Percentiles rank a stretch among this genome's conserved stretches.
Conservation (phyloP, 1,284 basidiomycete genomes). For the Schizophyllum amplum region DNA sequence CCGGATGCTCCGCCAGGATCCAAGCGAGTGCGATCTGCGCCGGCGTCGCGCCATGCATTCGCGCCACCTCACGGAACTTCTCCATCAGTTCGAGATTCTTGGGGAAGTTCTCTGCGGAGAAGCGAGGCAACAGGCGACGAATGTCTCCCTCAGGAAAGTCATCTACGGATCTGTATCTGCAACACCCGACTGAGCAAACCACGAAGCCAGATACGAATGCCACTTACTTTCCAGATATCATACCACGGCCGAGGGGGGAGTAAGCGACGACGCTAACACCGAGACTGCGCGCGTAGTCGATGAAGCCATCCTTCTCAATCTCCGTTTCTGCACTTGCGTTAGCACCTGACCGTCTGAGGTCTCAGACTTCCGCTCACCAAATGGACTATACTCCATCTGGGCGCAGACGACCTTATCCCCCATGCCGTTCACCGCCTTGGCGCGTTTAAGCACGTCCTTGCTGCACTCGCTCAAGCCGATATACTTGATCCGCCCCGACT, state of each 20-base stretch:
- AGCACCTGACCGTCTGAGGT: too few relatives aligned
- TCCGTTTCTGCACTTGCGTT: constrained; percentile 4
- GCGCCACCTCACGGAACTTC: constrained; percentile 24
- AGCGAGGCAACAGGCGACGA: constrained; percentile 11
- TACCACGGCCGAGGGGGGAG: constrained; percentile 42
- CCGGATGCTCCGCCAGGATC: constrained; percentile 11
- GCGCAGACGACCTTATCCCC: constrained; percentile 29
- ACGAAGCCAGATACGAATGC: constrained; percentile 5
- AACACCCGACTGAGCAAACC: too few relatives aligned
- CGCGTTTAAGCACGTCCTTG: constrained; percentile 34
- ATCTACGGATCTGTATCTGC: not conserved
- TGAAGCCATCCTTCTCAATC: constrained; percentile 19
- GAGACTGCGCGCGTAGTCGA: constrained; percentile 12
- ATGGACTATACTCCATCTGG: constrained; percentile 26
- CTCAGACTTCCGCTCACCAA: not conserved
- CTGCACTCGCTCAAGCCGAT: constrained; percentile 36
- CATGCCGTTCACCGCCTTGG: constrained; percentile 21
- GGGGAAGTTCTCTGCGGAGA: not conserved
- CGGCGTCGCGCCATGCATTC: constrained; percentile 25
- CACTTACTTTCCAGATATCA: constrained; percentile 42
- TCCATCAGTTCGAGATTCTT: constrained; percentile 17
- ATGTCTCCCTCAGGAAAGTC: constrained; percentile 9
- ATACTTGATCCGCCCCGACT: constrained; percentile 30
- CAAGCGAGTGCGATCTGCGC: constrained; percentile 29
- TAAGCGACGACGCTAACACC: constrained; percentile 17